Evolutionary conservation across 257 asterid genomes (phyloP).

Genomic region (Voacanga thouarsii): DNA sequence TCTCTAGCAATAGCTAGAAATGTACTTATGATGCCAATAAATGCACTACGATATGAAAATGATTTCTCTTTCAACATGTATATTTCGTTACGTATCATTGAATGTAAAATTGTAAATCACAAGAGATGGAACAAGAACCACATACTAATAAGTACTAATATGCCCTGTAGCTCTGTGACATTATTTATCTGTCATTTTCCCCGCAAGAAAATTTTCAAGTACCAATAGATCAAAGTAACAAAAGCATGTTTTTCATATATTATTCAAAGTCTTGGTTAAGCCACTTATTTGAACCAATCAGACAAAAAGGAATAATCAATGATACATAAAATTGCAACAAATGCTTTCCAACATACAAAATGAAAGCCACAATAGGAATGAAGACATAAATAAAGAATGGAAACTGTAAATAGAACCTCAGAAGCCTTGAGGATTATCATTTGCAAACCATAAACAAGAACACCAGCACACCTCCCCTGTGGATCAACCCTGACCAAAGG

Average conservation of each 20-base stretch:
- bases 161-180: background rate
- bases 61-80: background rate
- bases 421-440: constrained; percentile 96
- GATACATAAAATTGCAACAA: background rate
- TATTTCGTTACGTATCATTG: background rate
- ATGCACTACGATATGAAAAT: background rate
- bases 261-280: background rate
- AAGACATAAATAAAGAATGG: background rate
- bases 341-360: background rate
- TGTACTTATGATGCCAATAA: background rate
- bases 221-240: background rate
- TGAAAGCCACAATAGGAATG: background rate
- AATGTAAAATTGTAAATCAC: background rate
- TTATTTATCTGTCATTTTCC: background rate
- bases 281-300: background rate
- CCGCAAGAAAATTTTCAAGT: background rate
- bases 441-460: constrained; percentile 78
- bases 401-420: constrained; percentile 52
- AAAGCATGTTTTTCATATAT: background rate
- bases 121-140: background rate
- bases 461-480: constrained; percentile 88
- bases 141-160: background rate
- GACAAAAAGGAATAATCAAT: background rate
- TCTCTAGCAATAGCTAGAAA: background rate
- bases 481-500: constrained; percentile 90